A percentile compares a stretch with the other conserved stretches of the same genome.
Evolutionary conservation across 1,284 basidiomycete species (phyloP).

Genomic region (Violaceomyces palustris): DNA sequence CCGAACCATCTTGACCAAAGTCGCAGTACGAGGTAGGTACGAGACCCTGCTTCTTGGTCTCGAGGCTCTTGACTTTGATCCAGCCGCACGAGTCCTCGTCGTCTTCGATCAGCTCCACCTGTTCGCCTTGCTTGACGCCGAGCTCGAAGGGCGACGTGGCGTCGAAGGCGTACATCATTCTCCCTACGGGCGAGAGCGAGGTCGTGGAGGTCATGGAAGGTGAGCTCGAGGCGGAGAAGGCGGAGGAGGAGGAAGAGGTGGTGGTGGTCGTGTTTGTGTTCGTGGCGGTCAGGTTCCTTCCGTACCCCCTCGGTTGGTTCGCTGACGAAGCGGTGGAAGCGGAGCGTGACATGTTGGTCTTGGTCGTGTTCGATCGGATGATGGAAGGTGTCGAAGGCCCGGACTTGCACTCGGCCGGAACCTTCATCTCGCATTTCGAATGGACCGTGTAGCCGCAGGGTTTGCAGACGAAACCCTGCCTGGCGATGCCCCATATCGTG

Average conservation of each 20-base stretch:
- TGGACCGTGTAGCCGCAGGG: conserved; percentile 39
- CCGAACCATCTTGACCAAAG: not conserved
- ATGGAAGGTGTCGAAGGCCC: too few relatives aligned
- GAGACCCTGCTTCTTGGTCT: conserved; percentile 12
- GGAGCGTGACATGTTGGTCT: too few relatives aligned
- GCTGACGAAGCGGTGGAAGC: too few relatives aligned
- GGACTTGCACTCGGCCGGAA: conserved; percentile 35
- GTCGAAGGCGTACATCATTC: conserved; percentile 24
- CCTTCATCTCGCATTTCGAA: conserved; percentile 43
- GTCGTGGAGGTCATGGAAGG: too few relatives aligned
- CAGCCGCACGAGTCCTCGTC: conserved; percentile 30
- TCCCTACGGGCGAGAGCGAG: conserved; percentile 3
- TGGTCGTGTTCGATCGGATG: too few relatives aligned
- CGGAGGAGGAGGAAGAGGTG: too few relatives aligned
- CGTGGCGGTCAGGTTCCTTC: too few relatives aligned
- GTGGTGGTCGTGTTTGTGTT: too few relatives aligned
- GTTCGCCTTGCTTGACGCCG: conserved; percentile 27
- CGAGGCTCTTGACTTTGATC: conserved; percentile 23
- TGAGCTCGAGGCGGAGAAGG: too few relatives aligned
- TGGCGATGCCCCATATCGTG: conserved; percentile 37
- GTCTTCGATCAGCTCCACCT: conserved; percentile 26
- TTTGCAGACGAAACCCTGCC: conserved; percentile 32
- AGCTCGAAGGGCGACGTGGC: conserved; percentile 33
- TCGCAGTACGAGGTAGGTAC: conserved; percentile 35
- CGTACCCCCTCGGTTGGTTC: too few relatives aligned